Percentiles rank a stretch among this genome's conserved stretches.
Evolutionary conservation across 2,329 filamentous ascomycete genomes (phyloP).

Genomic region (Aotearoamyces nothofagi): DNA sequence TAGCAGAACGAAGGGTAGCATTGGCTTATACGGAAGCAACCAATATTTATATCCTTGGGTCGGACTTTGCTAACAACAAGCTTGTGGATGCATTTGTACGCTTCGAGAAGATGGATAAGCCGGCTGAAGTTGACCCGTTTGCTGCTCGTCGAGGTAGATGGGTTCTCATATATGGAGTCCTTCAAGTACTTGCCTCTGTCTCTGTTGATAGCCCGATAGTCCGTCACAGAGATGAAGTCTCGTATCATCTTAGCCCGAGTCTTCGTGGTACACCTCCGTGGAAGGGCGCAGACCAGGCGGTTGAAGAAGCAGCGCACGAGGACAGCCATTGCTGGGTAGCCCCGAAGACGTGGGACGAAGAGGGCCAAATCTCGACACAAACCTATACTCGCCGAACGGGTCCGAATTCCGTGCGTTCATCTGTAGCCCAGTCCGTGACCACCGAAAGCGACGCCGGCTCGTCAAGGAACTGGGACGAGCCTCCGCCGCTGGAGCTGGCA

Average conservation of each 20-base stretch:
- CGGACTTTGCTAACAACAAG: conserved; percentile 34
- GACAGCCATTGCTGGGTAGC: conserved; percentile 19
- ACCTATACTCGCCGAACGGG: conserved; percentile 1
- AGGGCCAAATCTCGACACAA: conserved; percentile 1
- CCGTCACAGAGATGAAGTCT: conserved; percentile 33
- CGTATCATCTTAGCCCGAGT: conserved; percentile 40
- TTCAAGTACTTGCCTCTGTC: conserved; percentile 43
- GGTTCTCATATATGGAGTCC: conserved; percentile 42
- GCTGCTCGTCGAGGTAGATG: conserved; percentile 42
- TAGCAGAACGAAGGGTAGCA: conserved; percentile 10
- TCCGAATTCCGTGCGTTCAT: conserved; percentile 1
- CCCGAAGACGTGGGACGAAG: conserved; percentile 12
- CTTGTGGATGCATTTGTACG: conserved; percentile 38
- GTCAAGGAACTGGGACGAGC: too few relatives aligned
- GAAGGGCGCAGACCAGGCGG: conserved; percentile 22
- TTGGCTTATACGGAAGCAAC: conserved; percentile 44
- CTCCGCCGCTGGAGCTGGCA: too few relatives aligned
- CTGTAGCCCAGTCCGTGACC: conserved; percentile 1
- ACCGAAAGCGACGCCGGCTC: not conserved
- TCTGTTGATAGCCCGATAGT: conserved; percentile 40
- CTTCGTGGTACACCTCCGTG: conserved; percentile 40
- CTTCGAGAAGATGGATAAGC: conserved; percentile 38
- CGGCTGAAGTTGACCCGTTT: conserved; percentile 35
- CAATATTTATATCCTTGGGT: conserved; percentile 39
- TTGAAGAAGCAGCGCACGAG: conserved; percentile 16